A percentile compares a stretch with the other conserved stretches of the same genome.
Conservation (phyloP, 2,329 filamentous ascomycete species). For the Bipolaris bicolor region DNA sequence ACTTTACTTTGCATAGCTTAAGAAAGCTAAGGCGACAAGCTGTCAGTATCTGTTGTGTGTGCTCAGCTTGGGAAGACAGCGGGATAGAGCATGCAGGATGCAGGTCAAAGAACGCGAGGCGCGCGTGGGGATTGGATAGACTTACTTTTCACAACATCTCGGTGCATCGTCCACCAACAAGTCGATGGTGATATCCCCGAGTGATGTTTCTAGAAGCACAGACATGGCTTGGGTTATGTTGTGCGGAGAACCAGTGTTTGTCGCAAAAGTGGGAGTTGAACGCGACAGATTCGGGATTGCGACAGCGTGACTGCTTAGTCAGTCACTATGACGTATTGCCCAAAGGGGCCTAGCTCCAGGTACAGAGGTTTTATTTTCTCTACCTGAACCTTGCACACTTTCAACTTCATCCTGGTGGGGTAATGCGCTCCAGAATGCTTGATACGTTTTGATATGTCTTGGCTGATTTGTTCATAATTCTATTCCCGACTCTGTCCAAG, state of each 20-base stretch:
- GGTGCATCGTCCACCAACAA: slow-evolving; percentile 87
- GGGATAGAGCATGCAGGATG: slow-evolving; percentile 29
- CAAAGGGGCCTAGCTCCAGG: slow-evolving; percentile 12
- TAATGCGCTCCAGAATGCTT: slow-evolving; percentile 16
- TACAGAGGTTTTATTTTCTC: slow-evolving; percentile 9
- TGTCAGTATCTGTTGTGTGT: slow-evolving; percentile 58
- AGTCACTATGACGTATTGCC: slow-evolving; percentile 27
- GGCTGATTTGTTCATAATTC: neutral
- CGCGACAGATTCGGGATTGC: slow-evolving; percentile 8
- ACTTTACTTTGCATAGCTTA: slow-evolving; percentile 98
- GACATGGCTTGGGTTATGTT: slow-evolving; percentile 67
- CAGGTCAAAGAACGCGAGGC: slow-evolving; percentile 26
- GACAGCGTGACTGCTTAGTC: slow-evolving; percentile 25
- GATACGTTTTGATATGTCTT: neutral
- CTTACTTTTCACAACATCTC: slow-evolving; percentile 93
- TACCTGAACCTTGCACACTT: slow-evolving; percentile 15
- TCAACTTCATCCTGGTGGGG: slow-evolving; percentile 11
- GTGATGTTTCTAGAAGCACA: slow-evolving; percentile 89
- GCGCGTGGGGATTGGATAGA: slow-evolving; percentile 33
- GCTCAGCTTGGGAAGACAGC: slow-evolving; percentile 59
- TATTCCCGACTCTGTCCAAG: neutral
- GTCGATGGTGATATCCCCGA: slow-evolving; percentile 94
- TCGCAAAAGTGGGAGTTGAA: slow-evolving; percentile 26
- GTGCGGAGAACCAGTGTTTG: slow-evolving; percentile 23
- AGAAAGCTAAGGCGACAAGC: slow-evolving; percentile 72